Percentiles rank a stretch among this genome's conserved stretches.
Evolutionary conservation across 768 basidiomycete genomes (phyloP).

Genomic region (Mycena belliarum): DNA sequence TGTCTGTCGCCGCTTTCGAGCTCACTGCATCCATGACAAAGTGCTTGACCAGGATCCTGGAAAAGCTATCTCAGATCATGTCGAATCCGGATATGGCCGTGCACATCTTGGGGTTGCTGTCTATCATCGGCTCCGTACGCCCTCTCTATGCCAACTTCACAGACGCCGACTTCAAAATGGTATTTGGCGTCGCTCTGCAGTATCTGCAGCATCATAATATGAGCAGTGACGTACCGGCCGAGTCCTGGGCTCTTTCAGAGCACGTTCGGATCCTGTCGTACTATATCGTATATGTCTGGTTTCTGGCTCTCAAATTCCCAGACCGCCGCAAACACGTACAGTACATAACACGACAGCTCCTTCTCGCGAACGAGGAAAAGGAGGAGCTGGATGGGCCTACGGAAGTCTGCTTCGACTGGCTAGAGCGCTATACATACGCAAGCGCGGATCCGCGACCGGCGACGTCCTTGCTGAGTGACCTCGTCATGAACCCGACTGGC

Average conservation of each 20-base stretch:
- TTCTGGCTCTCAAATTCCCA: constrained; percentile 79
- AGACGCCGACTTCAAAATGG: constrained; percentile 86
- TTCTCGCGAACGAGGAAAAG: constrained; percentile 81
- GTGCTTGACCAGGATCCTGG: constrained; percentile 75
- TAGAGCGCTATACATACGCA: constrained; percentile 91
- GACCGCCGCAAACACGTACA: constrained; percentile 81
- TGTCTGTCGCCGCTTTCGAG: constrained; percentile 87
- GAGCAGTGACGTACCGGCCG: constrained; percentile 52
- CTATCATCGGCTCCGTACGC: constrained; percentile 80
- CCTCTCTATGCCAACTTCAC: constrained; percentile 87
- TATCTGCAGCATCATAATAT: constrained; percentile 90
- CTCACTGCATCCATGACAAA: constrained; percentile 80
- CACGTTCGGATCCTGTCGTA: constrained; percentile 90
- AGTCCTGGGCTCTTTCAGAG: constrained; percentile 87
- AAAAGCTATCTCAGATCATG: constrained; percentile 91
- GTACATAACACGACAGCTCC: constrained; percentile 83
- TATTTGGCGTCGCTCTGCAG: constrained; percentile 91
- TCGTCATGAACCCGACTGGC: constrained; percentile 63
- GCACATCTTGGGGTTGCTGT: constrained; percentile 93
- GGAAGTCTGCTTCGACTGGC: constrained; percentile 97
- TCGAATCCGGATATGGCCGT: constrained; percentile 90
- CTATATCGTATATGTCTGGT: constrained; percentile 93
- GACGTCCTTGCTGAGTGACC: constrained; percentile 73
- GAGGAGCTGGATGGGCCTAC: constrained; percentile 81
- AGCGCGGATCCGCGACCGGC: constrained; percentile 92